Evolutionary conservation across 768 basidiomycete genomes (phyloP), one percentile per base, ranked within the genome.

Genomic region (Aureoboletus auriporus): DNA sequence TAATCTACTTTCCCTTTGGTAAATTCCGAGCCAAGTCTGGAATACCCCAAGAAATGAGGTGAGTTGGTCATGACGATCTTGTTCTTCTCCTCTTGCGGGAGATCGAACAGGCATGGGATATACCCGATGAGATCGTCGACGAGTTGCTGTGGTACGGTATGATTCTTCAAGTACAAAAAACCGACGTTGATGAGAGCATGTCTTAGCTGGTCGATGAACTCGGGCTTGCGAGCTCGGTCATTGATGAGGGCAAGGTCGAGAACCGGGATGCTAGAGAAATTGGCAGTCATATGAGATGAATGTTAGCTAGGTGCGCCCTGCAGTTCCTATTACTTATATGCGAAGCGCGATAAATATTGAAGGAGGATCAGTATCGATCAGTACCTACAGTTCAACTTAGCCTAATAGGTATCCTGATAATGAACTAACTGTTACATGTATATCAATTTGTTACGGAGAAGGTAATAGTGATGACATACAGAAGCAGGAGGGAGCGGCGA

Each of bases 21-120:
- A 53, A 84, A 64, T 61, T 92, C 90, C 0, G 79, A 73, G 1
- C 88, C 89, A 2, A 90, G 65, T 42, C 69, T 73, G 6, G 82
- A 83, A 63, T 92, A 92, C 0, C 89, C 89, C 38, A 90, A 69
- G 65, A 92, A 92, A 58, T 89, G 85, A 10, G 78, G 79, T 6
- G 83, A 87, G 56, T 90, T 83, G 8, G 66, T 72, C 89, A 90
- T 91, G 8, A 70, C 57, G 42, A 89, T 79, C 48, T 68, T 70
- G 42, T 89, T 76, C 66, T 92, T 87, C 16, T 71, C 71, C 12
- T 75, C 75, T 52, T 83, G 80, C 0, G 87, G 82, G 7, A 92
- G 73, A 13, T 69, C 80, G 57, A 92, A 92, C 29, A 91, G 73
- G 35, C 72, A 73, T 0, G 89, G 89, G 6, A 85, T 80, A 59